phyloP scores from a whole-genome alignment of 805 yeast genomes.

The Yarrowia sp. region DNA sequence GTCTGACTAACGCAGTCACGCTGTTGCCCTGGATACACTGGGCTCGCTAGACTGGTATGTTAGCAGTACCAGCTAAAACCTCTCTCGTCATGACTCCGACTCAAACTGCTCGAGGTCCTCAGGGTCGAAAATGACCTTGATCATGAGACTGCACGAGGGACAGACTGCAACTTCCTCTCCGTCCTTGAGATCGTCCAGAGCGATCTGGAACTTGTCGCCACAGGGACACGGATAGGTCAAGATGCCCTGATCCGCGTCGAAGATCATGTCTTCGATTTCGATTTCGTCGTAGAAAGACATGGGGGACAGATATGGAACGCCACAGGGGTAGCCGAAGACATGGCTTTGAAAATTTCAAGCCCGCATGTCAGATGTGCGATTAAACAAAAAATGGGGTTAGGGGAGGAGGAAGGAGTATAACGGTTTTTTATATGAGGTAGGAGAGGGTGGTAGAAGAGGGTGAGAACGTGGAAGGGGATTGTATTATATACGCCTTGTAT shows the following conservation, averaged over 20 bases:
- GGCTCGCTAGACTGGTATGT: no score
- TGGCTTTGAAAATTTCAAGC: conserved; percentile 24
- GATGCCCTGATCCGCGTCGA: conserved; percentile 78
- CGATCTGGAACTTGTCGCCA: conserved; percentile 91
- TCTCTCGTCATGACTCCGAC: background rate
- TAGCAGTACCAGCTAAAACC: no score
- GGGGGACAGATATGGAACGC: conserved; percentile 4
- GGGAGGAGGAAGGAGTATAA: background rate
- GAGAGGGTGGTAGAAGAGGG: no score
- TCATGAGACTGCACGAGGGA: conserved; percentile 94
- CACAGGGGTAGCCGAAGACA: conserved; percentile 23
- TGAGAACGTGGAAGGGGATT: no score
- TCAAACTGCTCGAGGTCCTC: conserved; percentile 47
- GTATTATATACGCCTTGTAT: no score
- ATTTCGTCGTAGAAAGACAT: conserved; percentile 81
- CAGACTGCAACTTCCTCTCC: conserved; percentile 92
- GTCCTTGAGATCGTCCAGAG: conserved; percentile 81
- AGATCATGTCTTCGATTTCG: conserved; percentile 96
- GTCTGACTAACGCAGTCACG: no score
- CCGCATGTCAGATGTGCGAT: conserved; percentile 21
- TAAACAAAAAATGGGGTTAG: background rate
- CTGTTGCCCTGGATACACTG: no score
- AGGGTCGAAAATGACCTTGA: conserved; percentile 84
- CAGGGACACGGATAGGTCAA: conserved; percentile 98
- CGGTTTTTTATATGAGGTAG: no score